phyloP scores from a whole-genome alignment of 129 eudicot species.

The Centella asiatica region DNA sequence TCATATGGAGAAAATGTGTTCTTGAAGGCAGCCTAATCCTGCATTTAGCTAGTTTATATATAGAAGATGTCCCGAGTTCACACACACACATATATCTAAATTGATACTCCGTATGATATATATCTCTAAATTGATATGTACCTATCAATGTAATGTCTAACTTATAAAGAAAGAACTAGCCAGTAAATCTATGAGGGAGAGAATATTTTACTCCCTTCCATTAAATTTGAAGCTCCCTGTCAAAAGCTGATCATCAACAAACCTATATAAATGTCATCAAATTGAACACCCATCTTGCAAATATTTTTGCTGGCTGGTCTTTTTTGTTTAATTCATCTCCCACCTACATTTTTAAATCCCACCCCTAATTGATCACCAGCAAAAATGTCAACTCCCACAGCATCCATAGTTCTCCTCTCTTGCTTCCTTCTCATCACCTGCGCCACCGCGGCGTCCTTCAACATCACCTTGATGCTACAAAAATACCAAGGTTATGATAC shows the following conservation, averaged over 20 bases:
- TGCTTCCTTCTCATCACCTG: neutral
- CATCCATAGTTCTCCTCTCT: neutral
- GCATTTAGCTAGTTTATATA: no score
- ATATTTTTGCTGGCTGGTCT: neutral
- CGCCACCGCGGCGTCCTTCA: neutral
- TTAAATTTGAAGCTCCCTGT: neutral
- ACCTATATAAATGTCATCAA: neutral
- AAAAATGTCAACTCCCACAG: neutral
- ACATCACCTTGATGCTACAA: neutral
- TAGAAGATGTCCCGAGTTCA: no score
- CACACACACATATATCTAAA: no score
- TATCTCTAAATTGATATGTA: no score
- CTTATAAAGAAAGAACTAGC: neutral
- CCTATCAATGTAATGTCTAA: neutral
- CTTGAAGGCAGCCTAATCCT: no score
- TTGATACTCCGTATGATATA: no score
- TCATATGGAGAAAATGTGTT: no score
- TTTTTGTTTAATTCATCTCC: no score
- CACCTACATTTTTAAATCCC: no score
- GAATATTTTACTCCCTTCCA: neutral
- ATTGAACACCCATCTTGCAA: neutral
- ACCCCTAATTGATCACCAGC: neutral
- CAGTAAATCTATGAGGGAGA: neutral
- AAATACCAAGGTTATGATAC: constrained; percentile 8
- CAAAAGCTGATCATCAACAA: neutral